Evolutionary conservation across 176 grass and related monocot species (phyloP), one percentile per base, ranked within the genome.

Genomic region (Chloris gayana): DNA sequence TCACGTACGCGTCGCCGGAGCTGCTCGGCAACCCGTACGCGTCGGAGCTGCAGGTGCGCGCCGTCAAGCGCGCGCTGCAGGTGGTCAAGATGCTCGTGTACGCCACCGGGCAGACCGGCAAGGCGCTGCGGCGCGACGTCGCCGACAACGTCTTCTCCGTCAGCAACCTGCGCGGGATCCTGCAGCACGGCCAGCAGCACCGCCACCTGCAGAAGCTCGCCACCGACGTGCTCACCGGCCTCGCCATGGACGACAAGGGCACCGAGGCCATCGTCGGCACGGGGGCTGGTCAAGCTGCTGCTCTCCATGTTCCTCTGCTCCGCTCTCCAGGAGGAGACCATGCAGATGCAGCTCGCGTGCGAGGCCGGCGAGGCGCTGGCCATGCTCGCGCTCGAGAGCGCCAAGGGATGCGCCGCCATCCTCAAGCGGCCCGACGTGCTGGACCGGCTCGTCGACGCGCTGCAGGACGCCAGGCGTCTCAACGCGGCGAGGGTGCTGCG

Each of bases 291-390:
- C 12, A 84, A 69, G 41, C 72, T 82, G 80, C 76, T 93, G 33
- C 81, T 90, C 41, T 73, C 72, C n/a, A 80, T 93, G 24, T 93
- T 93, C 78, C 6, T 53, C 27, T 45, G 22, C 26, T 31, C 29
- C 49, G 22, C 68, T 8, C 41, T 10, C 70, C 24, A 13, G 17
- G 46, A 49, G 46, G 46, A 57, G 53, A 9, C 1, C 7, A 38
- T 51, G 29, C 29, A 2, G 21, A 38, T 51, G 29, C 29, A 2
- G 66, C 91, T 46, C 70, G 75, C 21, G 27, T 84, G 21, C 57
- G 88, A 94, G 65, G 92, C 88, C 64, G 92, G 88, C 9, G 80
- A 91, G 88, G 82, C 92, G 46, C 78, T 94, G 51, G 70, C 88
- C 9, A 91, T 94, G 86, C 76, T 94, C 46, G 80, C 81, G 4